Evolutionary conservation across 2,329 filamentous ascomycete species (phyloP).

Genomic region (Apiospora saccharicola): DNA sequence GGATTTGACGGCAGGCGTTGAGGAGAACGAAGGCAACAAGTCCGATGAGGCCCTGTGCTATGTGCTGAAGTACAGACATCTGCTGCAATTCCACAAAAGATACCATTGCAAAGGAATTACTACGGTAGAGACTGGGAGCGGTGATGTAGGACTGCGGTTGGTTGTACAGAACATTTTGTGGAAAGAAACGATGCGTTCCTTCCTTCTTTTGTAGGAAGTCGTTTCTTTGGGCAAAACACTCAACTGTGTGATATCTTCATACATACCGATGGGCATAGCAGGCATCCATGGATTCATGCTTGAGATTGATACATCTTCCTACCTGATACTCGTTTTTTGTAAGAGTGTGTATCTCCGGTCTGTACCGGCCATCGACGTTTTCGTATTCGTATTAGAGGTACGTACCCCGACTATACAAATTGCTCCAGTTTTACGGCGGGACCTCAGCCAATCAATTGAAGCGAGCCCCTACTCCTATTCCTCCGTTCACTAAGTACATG

Average conservation of each 20-base stretch:
- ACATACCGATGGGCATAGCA: background rate
- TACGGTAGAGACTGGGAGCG: background rate
- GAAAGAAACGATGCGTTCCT: background rate
- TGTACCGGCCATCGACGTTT: background rate
- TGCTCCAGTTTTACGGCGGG: background rate
- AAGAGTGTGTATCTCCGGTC: background rate
- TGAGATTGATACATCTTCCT: background rate
- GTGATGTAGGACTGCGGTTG: background rate
- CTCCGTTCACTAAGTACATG: background rate
- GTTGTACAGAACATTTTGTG: background rate
- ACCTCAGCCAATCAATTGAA: background rate
- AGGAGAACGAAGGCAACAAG: slow-evolving; percentile 20
- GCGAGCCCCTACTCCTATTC: background rate
- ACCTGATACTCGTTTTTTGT: background rate
- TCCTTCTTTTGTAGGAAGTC: background rate
- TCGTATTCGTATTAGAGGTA: slow-evolving; percentile 2
- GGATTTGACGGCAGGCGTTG: slow-evolving; percentile 33
- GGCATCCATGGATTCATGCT: background rate
- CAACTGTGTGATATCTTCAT: background rate
- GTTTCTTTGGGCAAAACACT: background rate
- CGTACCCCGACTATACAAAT: background rate
- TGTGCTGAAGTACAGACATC: background rate
- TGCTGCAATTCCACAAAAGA: background rate
- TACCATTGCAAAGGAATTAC: background rate
- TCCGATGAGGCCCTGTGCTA: background rate